phyloP scores from a whole-genome alignment of 2,329 filamentous ascomycete genomes.

The Colletotrichum sublineola region DNA sequence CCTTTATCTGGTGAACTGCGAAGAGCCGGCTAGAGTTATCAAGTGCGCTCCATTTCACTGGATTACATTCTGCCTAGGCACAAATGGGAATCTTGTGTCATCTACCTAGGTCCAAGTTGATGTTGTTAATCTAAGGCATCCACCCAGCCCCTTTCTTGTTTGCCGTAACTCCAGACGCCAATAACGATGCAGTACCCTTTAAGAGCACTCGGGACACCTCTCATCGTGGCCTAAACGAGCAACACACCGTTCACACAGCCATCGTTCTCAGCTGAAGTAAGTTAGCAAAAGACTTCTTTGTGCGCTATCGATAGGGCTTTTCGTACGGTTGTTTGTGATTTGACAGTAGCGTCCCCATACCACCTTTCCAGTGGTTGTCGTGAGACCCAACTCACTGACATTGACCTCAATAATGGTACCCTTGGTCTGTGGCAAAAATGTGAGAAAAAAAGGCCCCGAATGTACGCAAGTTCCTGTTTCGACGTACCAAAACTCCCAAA shows the following conservation, averaged over 20 bases:
- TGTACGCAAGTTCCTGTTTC: constrained; percentile 62
- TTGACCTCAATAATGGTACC: constrained; percentile 79
- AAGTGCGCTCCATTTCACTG: neutral
- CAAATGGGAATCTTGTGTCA: constrained; percentile 16
- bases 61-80: neutral
- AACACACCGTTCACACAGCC: constrained; percentile 58
- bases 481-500: constrained; percentile 86
- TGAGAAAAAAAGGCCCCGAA: neutral
- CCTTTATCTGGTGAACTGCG: neutral
- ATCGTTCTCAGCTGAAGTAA: constrained; percentile 56
- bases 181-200: neutral
- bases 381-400: constrained; percentile 89
- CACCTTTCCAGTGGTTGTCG: constrained; percentile 92
- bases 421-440: neutral
- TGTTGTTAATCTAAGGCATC: constrained; percentile 21
- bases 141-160: constrained; percentile 24
- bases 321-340: constrained; percentile 57
- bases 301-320: neutral
- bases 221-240: constrained; percentile 10
- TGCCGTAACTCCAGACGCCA: constrained; percentile 35
- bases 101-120: constrained; percentile 16
- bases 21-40: neutral
- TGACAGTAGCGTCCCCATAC: constrained; percentile 91
- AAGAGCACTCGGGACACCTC: neutral
- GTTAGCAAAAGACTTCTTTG: constrained; percentile 54